phyloP scores from a whole-genome alignment of 495 filamentous ascomycete genomes.

The Talaromyces stipitatus region DNA sequence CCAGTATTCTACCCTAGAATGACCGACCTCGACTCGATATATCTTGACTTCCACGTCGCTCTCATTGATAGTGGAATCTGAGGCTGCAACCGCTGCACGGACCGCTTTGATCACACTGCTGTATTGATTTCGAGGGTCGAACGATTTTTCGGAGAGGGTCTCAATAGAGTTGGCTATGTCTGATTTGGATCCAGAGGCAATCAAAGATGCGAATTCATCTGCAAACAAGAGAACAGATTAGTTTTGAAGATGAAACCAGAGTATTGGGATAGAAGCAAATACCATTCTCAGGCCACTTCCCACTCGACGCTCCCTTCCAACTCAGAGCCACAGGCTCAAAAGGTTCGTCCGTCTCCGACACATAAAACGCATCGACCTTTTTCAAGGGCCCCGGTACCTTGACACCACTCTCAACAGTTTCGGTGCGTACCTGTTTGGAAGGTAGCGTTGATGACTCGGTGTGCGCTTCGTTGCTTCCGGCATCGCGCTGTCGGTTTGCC shows the following conservation, averaged over 20 bases:
- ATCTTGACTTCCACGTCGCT: slow-evolving; percentile 60
- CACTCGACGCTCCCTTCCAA: slow-evolving; percentile 47
- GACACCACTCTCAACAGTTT: slow-evolving; percentile 39
- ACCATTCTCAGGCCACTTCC: slow-evolving; percentile 56
- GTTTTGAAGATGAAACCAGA: background rate
- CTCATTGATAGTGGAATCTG: slow-evolving; percentile 22
- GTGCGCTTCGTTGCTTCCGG: slow-evolving; percentile 19
- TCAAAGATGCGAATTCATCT: slow-evolving; percentile 33
- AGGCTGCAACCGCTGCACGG: slow-evolving; percentile 23
- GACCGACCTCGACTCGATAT: slow-evolving; percentile 57
- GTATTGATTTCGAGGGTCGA: slow-evolving; percentile 36
- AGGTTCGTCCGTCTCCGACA: slow-evolving; percentile 76
- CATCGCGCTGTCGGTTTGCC: slow-evolving; percentile 63
- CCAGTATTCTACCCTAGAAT: slow-evolving; percentile 68
- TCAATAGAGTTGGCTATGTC: slow-evolving; percentile 27
- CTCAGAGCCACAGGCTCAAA: slow-evolving; percentile 66
- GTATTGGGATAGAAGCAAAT: slow-evolving; percentile 8
- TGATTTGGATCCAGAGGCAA: slow-evolving; percentile 18
- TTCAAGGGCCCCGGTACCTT: slow-evolving; percentile 50
- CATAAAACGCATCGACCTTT: slow-evolving; percentile 56
- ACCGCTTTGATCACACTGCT: slow-evolving; percentile 21
- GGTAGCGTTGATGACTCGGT: slow-evolving; percentile 13
- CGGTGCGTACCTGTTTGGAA: slow-evolving; percentile 34
- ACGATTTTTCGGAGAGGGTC: slow-evolving; percentile 26
- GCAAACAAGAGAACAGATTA: background rate